Evolutionary conservation across 371 early-diverging fungal species (phyloP).

Genomic region (Syncephalastrum monosporum): DNA sequence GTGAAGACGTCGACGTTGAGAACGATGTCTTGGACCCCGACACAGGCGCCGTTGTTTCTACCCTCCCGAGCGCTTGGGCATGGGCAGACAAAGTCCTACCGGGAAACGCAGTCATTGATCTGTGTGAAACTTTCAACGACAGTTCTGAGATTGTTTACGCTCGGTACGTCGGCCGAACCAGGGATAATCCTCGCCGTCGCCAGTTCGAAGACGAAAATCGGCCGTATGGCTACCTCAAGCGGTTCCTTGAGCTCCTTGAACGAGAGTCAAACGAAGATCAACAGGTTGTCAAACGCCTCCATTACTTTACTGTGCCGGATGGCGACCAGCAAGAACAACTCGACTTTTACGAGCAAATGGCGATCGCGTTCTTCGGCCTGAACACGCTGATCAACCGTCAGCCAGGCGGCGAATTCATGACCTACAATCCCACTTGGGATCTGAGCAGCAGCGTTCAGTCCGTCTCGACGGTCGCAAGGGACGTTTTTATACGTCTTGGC

Average conservation of each 20-base stretch:
- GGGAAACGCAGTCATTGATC: neutral
- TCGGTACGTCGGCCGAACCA: too few relatives aligned
- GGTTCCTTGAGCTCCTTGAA: neutral
- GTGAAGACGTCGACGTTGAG: too few relatives aligned
- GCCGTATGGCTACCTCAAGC: neutral
- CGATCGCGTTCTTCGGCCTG: constrained; percentile 6
- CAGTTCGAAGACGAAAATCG: too few relatives aligned
- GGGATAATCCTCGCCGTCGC: too few relatives aligned
- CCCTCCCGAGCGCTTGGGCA: constrained; percentile 4
- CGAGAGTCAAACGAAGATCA: constrained; percentile 1
- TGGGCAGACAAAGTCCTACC: neutral
- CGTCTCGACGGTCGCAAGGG: too few relatives aligned
- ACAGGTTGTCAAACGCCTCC: neutral
- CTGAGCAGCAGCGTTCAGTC: too few relatives aligned
- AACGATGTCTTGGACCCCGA: too few relatives aligned
- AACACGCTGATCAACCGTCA: constrained; percentile 3
- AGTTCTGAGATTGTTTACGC: too few relatives aligned
- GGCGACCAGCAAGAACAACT: too few relatives aligned
- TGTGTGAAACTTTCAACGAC: too few relatives aligned
- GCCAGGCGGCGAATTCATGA: neutral
- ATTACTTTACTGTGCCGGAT: too few relatives aligned
- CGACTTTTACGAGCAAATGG: neutral
- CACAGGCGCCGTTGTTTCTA: constrained; percentile 1
- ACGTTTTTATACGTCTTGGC: neutral
- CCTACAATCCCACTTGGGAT: neutral